Percentiles rank a stretch among this genome's conserved stretches.
These are phyloP conservation scores for Bipolaris bicolor DNA, from an alignment of 2,329 filamentous ascomycete species.

Conservation along the genomic window DNA sequence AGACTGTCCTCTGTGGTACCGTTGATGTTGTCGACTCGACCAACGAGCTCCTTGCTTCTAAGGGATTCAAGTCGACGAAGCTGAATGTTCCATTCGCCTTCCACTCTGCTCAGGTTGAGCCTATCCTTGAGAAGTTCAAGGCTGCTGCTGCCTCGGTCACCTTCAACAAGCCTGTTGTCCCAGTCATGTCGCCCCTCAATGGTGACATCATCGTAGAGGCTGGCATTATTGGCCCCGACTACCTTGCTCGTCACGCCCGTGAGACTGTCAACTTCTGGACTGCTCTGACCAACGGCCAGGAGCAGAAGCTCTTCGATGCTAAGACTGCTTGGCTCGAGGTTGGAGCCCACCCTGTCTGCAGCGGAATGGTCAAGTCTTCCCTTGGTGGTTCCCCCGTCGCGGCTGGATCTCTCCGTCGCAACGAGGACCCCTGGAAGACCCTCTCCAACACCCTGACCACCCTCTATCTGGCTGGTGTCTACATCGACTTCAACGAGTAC, in stretches of 20 bases:
- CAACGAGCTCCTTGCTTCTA: conserved; percentile 55
- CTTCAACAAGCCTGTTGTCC: conserved; percentile 64
- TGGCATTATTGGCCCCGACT: conserved; percentile 64
- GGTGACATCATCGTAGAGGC: conserved; percentile 65
- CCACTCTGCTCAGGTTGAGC: conserved; percentile 69
- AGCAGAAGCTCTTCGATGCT: conserved; percentile 65
- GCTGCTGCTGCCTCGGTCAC: conserved; percentile 59
- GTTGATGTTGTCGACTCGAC: conserved; percentile 65
- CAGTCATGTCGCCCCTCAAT: conserved; percentile 71
- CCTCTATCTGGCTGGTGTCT: conserved; percentile 66
- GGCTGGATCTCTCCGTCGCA: conserved; percentile 66
- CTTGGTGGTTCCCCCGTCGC: conserved; percentile 62
- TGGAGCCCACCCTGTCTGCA: conserved; percentile 74
- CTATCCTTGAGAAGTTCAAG: conserved; percentile 67
- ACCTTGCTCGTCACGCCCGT: conserved; percentile 69
- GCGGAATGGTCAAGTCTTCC: conserved; percentile 70
- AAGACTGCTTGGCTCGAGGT: conserved; percentile 75
- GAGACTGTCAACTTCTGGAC: conserved; percentile 73
- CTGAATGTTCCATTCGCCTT: conserved; percentile 72
- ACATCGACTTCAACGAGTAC: conserved; percentile 74
- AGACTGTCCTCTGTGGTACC: conserved; percentile 74
- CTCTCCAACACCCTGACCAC: conserved; percentile 63
- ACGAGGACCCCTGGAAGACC: conserved; percentile 69
- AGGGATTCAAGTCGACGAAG: conserved; percentile 65
- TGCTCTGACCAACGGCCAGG: conserved; percentile 65